Percentiles rank a stretch among this genome's conserved stretches.
These are phyloP conservation scores for Nakazawaea laoshanensis DNA, from an alignment of 805 yeast species.

Conservation along the genomic window DNA sequence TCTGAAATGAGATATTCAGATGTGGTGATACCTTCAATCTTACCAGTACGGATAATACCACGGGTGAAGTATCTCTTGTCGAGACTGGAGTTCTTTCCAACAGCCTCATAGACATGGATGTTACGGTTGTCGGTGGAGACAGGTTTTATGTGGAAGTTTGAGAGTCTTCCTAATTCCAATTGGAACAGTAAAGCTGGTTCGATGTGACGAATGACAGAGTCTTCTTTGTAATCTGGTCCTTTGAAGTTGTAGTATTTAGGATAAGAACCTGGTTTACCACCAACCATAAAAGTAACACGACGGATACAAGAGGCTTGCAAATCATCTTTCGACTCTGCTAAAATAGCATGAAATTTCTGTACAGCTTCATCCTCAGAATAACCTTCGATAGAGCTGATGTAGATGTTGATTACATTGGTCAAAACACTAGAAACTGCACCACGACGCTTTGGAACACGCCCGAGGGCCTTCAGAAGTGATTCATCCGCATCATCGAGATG, in stretches of 20 bases:
- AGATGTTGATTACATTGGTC: constrained; percentile 77
- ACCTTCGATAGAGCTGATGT: constrained; percentile 68
- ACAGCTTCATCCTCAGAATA: constrained; percentile 66
- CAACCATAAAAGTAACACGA: constrained; percentile 88
- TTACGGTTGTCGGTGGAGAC: constrained; percentile 94
- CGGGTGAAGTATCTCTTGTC: constrained; percentile 96
- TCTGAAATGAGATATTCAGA: constrained; percentile 93
- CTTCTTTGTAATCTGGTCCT: constrained; percentile 80
- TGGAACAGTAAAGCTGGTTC: constrained; percentile 99
- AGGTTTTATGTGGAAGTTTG: constrained; percentile 91
- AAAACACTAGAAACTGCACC: constrained; percentile 34
- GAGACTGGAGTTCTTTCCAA: constrained; percentile 85
- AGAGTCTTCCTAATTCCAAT: constrained; percentile 86
- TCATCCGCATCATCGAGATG: constrained; percentile 91
- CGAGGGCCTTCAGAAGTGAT: constrained; percentile 66
- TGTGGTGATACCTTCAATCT: constrained; percentile 86
- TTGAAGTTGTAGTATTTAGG: constrained; percentile 95
- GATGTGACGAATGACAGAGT: constrained; percentile 91
- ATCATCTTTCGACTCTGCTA: constrained; percentile 64
- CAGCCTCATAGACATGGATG: constrained; percentile 94
- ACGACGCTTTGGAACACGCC: constrained; percentile 45
- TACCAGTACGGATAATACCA: constrained; percentile 95
- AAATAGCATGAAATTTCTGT: constrained; percentile 50
- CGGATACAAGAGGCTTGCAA: constrained; percentile 69
- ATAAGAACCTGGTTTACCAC: constrained; percentile 74